Evolutionary conservation across 2,329 filamentous ascomycete genomes (phyloP), one percentile per base, ranked within the genome.

Genomic region (Stagonosporopsis vannaccii): DNA sequence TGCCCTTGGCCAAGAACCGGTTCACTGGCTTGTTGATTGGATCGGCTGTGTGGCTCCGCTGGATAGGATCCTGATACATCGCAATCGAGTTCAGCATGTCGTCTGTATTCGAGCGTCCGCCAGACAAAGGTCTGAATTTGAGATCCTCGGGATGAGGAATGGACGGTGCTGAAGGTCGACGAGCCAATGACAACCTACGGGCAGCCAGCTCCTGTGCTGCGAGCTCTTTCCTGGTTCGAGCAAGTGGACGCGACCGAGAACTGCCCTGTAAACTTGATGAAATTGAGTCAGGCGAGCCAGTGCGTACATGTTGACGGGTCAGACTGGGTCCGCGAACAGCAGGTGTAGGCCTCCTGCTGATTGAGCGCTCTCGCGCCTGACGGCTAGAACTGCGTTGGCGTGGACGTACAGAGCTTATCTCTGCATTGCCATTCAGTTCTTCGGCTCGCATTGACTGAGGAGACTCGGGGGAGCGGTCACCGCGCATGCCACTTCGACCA

Each of bases 131-230:
- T n/a, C 74, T 68, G 39, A 70, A 65, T 23, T 66, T 65, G 20
- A 81, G 58, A 42, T 87, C 81, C 8, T 81, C 82, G 0, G 93
- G 93, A 62, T 92, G 88, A 5, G 91, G 88, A 58, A 97, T 96
- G 0, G 87, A 80, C 0, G 92, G 92, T 2, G 88, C 91, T 22
- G 90, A 90, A 3, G 92, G 90, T 45, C 92, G 85, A 51, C 91
- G 85, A 19, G 90, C 91, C 32, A 75, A 65, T 13, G 94, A 97
- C 70, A 90, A 86, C 55, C 94, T 88, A 25, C 94, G 87, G 68
- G 95, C 91, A 75, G 97, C 93, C 0, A 98, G 84, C 75, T 97
- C 93, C 43, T 90, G 87, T 7, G 92, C 92, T 9, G 79, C 80
- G 19, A 78, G 67, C 58, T 78, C 77, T 62, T 79, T 81, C 56